phyloP scores from a whole-genome alignment of 192 early-diverging fungal genomes.

The Nowakowskiella sp. region DNA sequence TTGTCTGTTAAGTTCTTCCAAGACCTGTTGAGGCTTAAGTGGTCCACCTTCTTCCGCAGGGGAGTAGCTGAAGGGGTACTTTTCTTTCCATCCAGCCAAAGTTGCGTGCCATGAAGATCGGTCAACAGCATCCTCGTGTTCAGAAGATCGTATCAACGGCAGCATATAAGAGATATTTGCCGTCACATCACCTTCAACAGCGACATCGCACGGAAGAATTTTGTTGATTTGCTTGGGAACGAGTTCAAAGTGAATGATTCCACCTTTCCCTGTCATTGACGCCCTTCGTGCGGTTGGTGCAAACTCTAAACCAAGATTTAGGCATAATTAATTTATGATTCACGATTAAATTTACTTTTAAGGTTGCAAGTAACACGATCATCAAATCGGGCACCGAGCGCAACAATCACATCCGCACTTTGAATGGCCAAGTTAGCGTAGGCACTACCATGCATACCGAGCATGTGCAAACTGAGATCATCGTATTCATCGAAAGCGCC shows the following conservation, averaged over 20 bases:
- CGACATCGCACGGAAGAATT: conserved; percentile 80
- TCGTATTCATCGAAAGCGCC: conserved; percentile 92
- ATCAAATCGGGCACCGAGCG: conserved; percentile 95
- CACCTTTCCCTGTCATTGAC: conserved; percentile 77
- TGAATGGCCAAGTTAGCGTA: conserved; percentile 99
- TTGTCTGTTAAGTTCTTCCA: conserved; percentile 86
- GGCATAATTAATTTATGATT: neutral
- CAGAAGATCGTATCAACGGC: conserved; percentile 59
- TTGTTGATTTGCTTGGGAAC: conserved; percentile 99
- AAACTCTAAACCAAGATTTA: conserved; percentile 45
- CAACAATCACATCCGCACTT: conserved; percentile 87
- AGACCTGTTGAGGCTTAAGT: conserved; percentile 89
- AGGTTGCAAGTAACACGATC: conserved; percentile 94
- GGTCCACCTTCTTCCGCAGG: conserved; percentile 50
- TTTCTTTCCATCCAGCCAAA: conserved; percentile 80
- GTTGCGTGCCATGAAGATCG: conserved; percentile 80
- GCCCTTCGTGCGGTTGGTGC: conserved; percentile 89
- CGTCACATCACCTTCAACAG: conserved; percentile 92
- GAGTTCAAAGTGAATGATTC: conserved; percentile 98
- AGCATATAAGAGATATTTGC: conserved; percentile 75
- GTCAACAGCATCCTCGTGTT: conserved; percentile 10
- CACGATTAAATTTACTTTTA: conserved; percentile 25
- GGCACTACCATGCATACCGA: conserved; percentile 97
- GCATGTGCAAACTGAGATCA: conserved; percentile 87
- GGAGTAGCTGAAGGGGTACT: conserved; percentile 82